Evolutionary conservation across 148 eudicot genomes (phyloP).

Genomic region (Diospyros kaki): DNA sequence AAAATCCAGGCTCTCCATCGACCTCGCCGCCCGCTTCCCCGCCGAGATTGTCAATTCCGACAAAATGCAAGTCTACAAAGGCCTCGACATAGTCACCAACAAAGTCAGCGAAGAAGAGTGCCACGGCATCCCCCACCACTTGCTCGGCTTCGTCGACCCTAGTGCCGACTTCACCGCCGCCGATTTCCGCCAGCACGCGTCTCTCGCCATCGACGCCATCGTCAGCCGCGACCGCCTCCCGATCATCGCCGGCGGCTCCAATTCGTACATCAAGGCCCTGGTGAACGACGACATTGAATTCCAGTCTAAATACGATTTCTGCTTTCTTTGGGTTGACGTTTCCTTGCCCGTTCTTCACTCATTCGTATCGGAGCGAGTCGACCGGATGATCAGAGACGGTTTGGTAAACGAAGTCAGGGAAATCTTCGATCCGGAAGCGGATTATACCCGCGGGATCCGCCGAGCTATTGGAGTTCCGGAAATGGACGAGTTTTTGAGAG

Average conservation of each 20-base stretch:
- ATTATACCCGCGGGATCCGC: conserved; percentile 53
- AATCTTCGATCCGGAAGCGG: conserved; percentile 43
- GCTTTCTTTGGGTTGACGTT: conserved; percentile 81
- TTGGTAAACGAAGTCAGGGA: conserved; percentile 59
- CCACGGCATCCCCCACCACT: conserved; percentile 67
- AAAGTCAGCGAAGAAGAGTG: conserved; percentile 72
- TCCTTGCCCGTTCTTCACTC: conserved; percentile 40
- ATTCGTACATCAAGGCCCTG: conserved; percentile 67
- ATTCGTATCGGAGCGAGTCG: conserved; percentile 64
- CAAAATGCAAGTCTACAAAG: conserved; percentile 78
- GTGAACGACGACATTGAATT: conserved; percentile 56
- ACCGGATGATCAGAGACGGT: conserved; percentile 57
- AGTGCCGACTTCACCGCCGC: conserved; percentile 46
- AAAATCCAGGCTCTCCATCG: conserved; percentile 80
- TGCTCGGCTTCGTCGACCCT: conserved; percentile 56
- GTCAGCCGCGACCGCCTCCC: conserved; percentile 49
- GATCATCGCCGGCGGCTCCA: conserved; percentile 90
- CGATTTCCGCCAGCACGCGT: conserved; percentile 55
- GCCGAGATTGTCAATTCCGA: conserved; percentile 79
- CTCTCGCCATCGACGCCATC: conserved; percentile 50
- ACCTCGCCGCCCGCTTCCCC: conserved; percentile 54
- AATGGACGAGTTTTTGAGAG: conserved; percentile 47
- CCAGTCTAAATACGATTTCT: conserved; percentile 52
- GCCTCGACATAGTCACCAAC: conserved; percentile 75
- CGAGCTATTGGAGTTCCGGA: conserved; percentile 91